Evolutionary conservation across 306 rosid genomes (phyloP).

Genomic region (Biancaea sappan): DNA sequence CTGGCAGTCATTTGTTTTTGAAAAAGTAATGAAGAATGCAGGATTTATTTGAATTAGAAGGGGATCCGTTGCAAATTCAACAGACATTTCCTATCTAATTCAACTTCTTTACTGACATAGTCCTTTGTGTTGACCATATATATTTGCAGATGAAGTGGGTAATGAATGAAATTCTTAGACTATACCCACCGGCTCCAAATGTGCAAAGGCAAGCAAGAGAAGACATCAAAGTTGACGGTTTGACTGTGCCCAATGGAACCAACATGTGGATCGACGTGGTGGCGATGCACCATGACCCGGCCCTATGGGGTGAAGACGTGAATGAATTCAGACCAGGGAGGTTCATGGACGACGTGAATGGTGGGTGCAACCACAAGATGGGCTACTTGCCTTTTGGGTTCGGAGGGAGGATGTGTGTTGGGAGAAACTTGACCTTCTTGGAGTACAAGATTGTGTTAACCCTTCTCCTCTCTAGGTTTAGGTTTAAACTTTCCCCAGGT

Average conservation of each 20-base stretch:
- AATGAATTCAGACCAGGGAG: slow-evolving; percentile 78
- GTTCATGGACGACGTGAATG: slow-evolving; percentile 55
- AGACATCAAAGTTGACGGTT: slow-evolving; percentile 54
- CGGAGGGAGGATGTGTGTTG: slow-evolving; percentile 79
- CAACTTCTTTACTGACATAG: too few species aligned
- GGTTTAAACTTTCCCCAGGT: slow-evolving; percentile 47
- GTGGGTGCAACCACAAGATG: slow-evolving; percentile 82
- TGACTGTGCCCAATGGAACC: slow-evolving; percentile 69
- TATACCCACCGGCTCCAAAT: slow-evolving; percentile 84
- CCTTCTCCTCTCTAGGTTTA: too few species aligned
- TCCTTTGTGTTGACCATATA: too few species aligned
- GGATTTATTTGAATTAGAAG: too few species aligned
- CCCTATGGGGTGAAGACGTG: slow-evolving; percentile 73
- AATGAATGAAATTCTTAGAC: slow-evolving; percentile 72
- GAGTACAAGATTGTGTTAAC: slow-evolving; percentile 84
- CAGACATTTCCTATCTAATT: too few species aligned
- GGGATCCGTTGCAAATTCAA: too few species aligned
- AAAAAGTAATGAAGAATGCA: too few species aligned
- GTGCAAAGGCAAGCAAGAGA: slow-evolving; percentile 76
- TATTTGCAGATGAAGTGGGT: slow-evolving; percentile 83
- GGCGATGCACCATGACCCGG: too few species aligned
- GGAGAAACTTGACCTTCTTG: slow-evolving; percentile 69
- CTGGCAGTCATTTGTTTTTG: too few species aligned
- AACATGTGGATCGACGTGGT: slow-evolving; percentile 82
- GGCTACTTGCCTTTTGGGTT: too few species aligned